phyloP scores from a whole-genome alignment of 495 filamentous ascomycete genomes.

The Astrothelium subdiscretum region DNA sequence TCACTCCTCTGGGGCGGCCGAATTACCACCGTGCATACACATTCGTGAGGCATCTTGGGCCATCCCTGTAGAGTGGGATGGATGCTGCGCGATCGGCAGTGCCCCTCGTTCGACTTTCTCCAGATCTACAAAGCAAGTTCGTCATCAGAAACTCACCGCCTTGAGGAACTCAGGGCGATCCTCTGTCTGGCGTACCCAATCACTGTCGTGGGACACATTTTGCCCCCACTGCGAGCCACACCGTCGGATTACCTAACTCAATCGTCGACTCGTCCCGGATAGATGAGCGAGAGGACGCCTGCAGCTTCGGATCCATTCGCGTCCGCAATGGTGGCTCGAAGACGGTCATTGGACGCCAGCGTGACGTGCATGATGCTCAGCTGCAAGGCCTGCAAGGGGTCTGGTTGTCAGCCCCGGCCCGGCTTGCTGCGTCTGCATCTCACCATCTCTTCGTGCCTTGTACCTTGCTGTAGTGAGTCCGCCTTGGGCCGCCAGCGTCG shows the following conservation, averaged over 20 bases:
- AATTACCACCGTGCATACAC: neutral
- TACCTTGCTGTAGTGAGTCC: neutral
- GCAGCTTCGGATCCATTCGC: neutral
- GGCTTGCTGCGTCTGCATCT: too few relatives aligned
- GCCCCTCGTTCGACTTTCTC: neutral
- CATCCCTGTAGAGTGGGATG: neutral
- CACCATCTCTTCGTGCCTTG: neutral
- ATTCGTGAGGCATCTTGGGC: neutral
- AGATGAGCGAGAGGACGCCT: neutral
- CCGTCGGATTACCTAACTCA: neutral
- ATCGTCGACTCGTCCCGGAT: neutral
- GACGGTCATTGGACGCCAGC: neutral
- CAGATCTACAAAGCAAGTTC: neutral
- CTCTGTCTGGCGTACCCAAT: neutral
- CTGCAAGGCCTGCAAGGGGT: neutral
- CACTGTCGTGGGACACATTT: neutral
- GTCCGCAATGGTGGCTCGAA: neutral
- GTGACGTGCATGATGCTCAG: neutral
- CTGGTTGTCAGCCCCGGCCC: neutral
- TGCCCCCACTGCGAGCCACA: too few relatives aligned
- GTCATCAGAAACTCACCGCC: conserved; percentile 2
- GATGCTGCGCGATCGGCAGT: neutral
- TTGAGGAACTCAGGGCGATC: neutral
- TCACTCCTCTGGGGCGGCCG: too few relatives aligned
- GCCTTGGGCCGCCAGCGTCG: neutral